Conservation (phyloP, 2,329 filamentous ascomycete genomes). For the Pseudopyricularia javanii region DNA sequence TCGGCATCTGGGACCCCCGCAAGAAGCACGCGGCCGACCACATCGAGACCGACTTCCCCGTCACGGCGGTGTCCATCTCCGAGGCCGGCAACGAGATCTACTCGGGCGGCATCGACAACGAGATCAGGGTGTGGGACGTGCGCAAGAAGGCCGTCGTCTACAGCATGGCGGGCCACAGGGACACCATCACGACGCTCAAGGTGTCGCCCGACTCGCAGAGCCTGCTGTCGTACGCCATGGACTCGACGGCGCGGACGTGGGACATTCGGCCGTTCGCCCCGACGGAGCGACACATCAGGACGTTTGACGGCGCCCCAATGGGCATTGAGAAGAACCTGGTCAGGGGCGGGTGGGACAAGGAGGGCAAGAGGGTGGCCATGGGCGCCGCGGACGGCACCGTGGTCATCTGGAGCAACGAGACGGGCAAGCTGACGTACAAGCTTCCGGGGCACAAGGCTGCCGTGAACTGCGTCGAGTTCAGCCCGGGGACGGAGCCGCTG, state of each 20-base stretch:
- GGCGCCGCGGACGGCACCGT: constrained; percentile 85
- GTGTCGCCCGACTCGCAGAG: constrained; percentile 91
- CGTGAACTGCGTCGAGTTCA: constrained; percentile 89
- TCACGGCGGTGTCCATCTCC: constrained; percentile 83
- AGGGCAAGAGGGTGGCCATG: constrained; percentile 76
- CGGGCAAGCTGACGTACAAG: constrained; percentile 88
- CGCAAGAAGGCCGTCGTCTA: constrained; percentile 84
- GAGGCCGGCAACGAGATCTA: constrained; percentile 95
- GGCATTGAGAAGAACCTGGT: constrained; percentile 89
- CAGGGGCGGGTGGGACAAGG: constrained; percentile 77
- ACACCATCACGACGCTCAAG: constrained; percentile 80
- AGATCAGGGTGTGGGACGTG: constrained; percentile 94
- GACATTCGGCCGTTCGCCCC: constrained; percentile 92
- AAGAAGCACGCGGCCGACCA: constrained; percentile 81
- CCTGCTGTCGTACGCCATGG: constrained; percentile 83
- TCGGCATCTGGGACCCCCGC: constrained; percentile 92
- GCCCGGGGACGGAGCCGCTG: constrained; percentile 72
- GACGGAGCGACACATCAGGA: constrained; percentile 69
- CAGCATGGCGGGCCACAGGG: constrained; percentile 76
- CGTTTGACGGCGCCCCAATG: constrained; percentile 80
- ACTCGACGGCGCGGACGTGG: constrained; percentile 90
- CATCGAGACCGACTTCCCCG: constrained; percentile 81
- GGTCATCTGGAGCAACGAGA: constrained; percentile 79
- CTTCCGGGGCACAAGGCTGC: constrained; percentile 89
- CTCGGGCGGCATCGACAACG: constrained; percentile 89